A percentile compares a stretch with the other conserved stretches of the same genome.
Evolutionary conservation across 805 yeast species (phyloP).

Genomic region (Metschnikowia cerradonensis): DNA sequence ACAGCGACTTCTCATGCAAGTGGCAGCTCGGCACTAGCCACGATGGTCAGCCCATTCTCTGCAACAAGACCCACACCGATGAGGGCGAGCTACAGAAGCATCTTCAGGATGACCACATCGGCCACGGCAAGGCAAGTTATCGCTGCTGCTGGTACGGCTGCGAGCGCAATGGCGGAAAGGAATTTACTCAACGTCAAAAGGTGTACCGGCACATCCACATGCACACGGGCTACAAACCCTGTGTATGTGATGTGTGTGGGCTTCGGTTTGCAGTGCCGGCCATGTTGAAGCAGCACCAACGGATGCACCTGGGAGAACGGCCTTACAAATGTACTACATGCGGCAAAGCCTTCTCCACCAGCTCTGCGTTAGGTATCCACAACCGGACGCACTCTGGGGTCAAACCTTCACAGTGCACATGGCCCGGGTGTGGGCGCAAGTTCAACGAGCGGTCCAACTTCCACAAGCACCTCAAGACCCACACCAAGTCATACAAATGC

Average conservation of each 20-base stretch:
- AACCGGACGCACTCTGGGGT: constrained; percentile 85
- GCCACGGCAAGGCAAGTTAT: constrained; percentile 67
- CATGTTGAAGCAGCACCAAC: constrained; percentile 73
- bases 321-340: constrained; percentile 76
- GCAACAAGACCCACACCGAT: constrained; percentile 47
- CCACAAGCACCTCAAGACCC: constrained; percentile 83
- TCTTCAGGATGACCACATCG: constrained; percentile 62
- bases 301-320: constrained; percentile 86
- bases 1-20: constrained; percentile 41
- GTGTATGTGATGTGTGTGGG: constrained; percentile 64
- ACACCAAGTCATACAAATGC: constrained; percentile 52
- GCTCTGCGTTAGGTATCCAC: constrained; percentile 80
- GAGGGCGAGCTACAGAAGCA: constrained; percentile 70
- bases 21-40: constrained; percentile 35
- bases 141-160: constrained; percentile 79
- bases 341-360: constrained; percentile 74
- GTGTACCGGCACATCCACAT: constrained; percentile 79
- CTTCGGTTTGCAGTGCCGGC: constrained; percentile 72
- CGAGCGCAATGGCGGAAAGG: constrained; percentile 50
- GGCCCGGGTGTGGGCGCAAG: constrained; percentile 76
- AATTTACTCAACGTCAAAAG: constrained; percentile 82
- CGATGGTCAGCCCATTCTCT: constrained; percentile 35
- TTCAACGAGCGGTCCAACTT: constrained; percentile 88
- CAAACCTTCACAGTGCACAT: constrained; percentile 75
- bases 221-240: constrained; percentile 84